Conservation (phyloP, 192 early-diverging fungal species). For the Lunasporangiospora selenospora region DNA sequence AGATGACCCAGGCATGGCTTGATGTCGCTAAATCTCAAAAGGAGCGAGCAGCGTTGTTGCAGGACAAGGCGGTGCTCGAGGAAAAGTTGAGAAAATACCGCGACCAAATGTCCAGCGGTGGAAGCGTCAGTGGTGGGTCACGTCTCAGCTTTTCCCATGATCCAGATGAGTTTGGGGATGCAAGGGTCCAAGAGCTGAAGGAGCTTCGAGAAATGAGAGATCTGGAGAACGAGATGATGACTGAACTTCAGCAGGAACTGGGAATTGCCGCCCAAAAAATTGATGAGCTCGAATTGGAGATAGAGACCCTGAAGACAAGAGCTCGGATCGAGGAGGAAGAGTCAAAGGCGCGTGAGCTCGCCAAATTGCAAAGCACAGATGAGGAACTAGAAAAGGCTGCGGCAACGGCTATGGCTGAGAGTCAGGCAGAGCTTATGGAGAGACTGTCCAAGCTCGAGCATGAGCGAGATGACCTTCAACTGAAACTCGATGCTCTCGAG, state of each 20-base stretch:
- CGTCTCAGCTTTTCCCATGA: no score
- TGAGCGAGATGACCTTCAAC: constrained; percentile 29
- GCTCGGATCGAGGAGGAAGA: constrained; percentile 27
- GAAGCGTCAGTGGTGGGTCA: no score
- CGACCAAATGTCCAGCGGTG: no score
- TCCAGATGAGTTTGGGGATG: no score
- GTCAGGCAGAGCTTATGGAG: constrained; percentile 12
- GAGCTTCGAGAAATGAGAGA: no score
- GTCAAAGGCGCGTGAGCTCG: background rate
- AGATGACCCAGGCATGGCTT: constrained; percentile 47
- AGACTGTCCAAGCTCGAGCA: constrained; percentile 15
- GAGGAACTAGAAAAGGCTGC: background rate
- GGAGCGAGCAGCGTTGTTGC: constrained; percentile 24
- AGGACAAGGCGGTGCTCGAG: constrained; percentile 21
- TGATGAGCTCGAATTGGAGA: constrained; percentile 12
- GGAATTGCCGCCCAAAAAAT: constrained; percentile 39
- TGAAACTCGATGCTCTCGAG: constrained; percentile 22
- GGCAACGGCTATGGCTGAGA: constrained; percentile 10
- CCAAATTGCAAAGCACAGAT: background rate
- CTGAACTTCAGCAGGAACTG: constrained; percentile 31
- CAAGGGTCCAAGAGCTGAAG: no score
- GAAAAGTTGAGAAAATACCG: constrained; percentile 15
- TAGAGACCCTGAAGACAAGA: constrained; percentile 45
- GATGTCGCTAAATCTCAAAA: constrained; percentile 33
- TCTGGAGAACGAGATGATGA: no score